Evolutionary conservation across 768 basidiomycete species (phyloP).

Genomic region (Pleurotus salmoneostramineus): DNA sequence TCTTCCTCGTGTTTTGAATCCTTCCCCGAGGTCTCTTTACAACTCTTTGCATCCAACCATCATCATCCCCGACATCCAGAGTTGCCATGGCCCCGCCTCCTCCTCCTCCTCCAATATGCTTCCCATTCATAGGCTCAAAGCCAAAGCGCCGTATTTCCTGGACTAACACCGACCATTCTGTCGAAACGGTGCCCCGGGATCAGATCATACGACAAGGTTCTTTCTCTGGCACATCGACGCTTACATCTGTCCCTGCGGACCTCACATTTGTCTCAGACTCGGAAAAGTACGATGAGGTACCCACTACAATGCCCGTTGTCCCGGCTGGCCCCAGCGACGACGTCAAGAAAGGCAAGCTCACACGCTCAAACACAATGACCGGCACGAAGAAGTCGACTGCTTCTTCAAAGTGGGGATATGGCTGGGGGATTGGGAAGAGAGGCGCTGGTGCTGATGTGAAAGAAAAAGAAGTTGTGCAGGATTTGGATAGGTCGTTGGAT

Average conservation of each 20-base stretch:
- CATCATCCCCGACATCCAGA: conserved; percentile 19
- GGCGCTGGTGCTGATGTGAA: conserved; percentile 37
- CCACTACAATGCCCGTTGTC: conserved; percentile 26
- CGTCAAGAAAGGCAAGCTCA: conserved; percentile 34
- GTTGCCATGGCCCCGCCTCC: conserved; percentile 46
- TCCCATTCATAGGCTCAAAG: conserved; percentile 54
- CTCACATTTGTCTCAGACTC: conserved; percentile 60
- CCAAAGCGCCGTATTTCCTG: conserved; percentile 43
- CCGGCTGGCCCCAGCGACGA: conserved; percentile 27
- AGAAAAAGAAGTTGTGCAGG: conserved; percentile 23
- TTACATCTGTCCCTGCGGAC: conserved; percentile 39
- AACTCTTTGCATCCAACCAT: conserved; percentile 12
- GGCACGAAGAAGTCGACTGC: conserved; percentile 52
- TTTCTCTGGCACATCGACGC: conserved; percentile 38
- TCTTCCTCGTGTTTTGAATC: conserved; percentile 3
- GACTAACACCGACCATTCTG: conserved; percentile 22
- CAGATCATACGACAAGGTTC: conserved; percentile 37
- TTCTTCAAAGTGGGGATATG: conserved; percentile 61
- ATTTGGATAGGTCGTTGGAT: conserved; percentile 15
- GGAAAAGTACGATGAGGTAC: conserved; percentile 52
- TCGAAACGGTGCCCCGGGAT: conserved; percentile 19
- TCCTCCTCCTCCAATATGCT: conserved; percentile 55
- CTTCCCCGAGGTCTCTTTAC: conserved; percentile 18
- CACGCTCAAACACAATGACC: conserved; percentile 49
- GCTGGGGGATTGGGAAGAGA: conserved; percentile 58